These are phyloP conservation scores for Styphnolobium japonicum DNA, from an alignment of 306 rosid species.

Conservation along the genomic window DNA sequence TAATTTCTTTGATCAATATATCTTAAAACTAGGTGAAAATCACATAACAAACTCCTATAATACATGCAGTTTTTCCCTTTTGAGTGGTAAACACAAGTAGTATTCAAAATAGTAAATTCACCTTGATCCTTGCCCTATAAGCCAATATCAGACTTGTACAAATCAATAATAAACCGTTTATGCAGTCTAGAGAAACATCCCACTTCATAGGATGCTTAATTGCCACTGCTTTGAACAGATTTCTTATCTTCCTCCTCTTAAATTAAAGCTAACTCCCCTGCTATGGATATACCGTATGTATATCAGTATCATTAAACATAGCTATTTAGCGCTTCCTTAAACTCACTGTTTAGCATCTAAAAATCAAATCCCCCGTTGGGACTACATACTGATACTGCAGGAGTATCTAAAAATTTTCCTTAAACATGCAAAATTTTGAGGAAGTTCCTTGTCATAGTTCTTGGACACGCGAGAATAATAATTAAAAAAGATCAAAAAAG, in stretches of 20 bases:
- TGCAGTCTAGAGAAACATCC: background rate
- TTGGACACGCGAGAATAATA: background rate
- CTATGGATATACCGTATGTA: background rate
- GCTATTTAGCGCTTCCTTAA: background rate
- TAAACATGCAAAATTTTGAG: background rate
- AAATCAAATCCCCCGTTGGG: background rate
- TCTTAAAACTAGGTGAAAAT: background rate
- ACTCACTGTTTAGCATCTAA: background rate
- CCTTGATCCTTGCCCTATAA: background rate
- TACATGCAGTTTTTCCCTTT: background rate
- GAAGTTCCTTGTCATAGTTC: background rate
- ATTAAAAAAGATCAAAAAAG: background rate
- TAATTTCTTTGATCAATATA: background rate
- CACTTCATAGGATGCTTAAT: background rate
- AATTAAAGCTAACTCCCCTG: background rate
- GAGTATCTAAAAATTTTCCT: background rate
- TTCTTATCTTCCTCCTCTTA: background rate
- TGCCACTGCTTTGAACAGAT: background rate
- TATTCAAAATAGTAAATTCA: background rate
- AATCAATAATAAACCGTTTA: background rate
- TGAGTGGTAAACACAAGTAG: background rate
- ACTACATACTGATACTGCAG: background rate
- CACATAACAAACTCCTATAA: background rate
- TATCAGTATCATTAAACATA: conserved; percentile 4
- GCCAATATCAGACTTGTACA: background rate